Percentiles rank a stretch among this genome's conserved stretches.
Conservation (phyloP, 495 filamentous ascomycete species). For the Xylaria scruposa region DNA sequence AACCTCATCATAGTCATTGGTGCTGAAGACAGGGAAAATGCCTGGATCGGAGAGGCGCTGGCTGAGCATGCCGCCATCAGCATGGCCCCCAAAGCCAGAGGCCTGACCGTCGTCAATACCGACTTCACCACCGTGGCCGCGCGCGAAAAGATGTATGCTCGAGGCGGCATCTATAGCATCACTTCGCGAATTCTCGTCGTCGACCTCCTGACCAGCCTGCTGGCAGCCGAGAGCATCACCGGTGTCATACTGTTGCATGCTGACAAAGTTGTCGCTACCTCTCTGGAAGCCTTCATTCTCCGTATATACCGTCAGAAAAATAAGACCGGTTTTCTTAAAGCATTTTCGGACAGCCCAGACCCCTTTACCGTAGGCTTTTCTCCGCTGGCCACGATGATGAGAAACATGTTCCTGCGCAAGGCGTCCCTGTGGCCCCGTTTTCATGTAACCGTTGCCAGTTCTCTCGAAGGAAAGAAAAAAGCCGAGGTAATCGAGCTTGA, state of each 20-base stretch:
- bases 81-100: constrained; percentile 73
- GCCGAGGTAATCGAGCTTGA: constrained; percentile 97
- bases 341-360: constrained; percentile 94
- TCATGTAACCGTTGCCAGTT: constrained; percentile 85
- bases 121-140: constrained; percentile 86
- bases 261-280: constrained; percentile 85
- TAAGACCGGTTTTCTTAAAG: constrained; percentile 90
- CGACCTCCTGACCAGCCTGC: constrained; percentile 83
- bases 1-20: constrained; percentile 89
- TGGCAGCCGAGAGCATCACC: constrained; percentile 85
- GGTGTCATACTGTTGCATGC: constrained; percentile 89
- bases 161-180: constrained; percentile 93
- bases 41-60: constrained; percentile 89
- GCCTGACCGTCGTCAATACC: constrained; percentile 90
- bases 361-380: constrained; percentile 90
- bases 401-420: constrained; percentile 89
- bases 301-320: constrained; percentile 94
- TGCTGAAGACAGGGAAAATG: constrained; percentile 93
- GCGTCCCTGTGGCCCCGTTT: constrained; percentile 94
- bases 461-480: constrained; percentile 89
- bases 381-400: constrained; percentile 88
- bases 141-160: constrained; percentile 86
- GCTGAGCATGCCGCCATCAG: constrained; percentile 93
- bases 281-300: constrained; percentile 91
- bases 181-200: constrained; percentile 95